These are phyloP conservation scores for Sindora glabra DNA, from an alignment of 306 rosid species.

Conservation along the genomic window DNA sequence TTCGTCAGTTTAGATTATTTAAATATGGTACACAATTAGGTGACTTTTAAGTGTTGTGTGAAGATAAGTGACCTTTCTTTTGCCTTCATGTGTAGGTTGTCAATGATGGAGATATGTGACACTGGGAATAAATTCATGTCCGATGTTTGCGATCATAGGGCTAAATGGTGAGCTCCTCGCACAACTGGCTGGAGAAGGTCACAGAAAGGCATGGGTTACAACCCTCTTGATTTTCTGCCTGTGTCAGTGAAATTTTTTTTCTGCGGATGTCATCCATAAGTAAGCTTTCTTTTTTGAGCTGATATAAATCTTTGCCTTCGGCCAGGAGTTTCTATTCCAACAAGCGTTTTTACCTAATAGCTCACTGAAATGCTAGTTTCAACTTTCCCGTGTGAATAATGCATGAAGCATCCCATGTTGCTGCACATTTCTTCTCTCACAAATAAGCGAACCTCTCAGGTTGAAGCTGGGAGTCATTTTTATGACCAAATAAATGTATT, in stretches of 20 bases:
- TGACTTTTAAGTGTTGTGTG: too few species aligned
- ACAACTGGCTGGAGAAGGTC: conserved; percentile 91
- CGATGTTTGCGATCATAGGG: conserved; percentile 81
- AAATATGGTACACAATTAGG: too few species aligned
- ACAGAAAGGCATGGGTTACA: conserved; percentile 54
- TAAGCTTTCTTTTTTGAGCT: background rate
- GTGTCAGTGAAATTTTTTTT: background rate
- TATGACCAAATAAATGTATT: too few species aligned
- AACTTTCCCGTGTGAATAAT: background rate
- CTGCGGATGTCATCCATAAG: background rate
- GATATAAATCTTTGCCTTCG: background rate
- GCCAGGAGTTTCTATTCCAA: background rate
- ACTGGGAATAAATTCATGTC: conserved; percentile 92
- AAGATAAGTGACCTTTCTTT: too few species aligned
- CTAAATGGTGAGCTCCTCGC: conserved; percentile 87
- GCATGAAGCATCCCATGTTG: background rate
- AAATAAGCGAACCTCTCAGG: too few species aligned
- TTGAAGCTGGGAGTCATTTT: too few species aligned
- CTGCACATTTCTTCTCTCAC: background rate
- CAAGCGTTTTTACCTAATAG: background rate
- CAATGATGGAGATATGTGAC: conserved; percentile 92
- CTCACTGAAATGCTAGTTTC: background rate
- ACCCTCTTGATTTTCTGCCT: background rate
- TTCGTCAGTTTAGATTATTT: too few species aligned
- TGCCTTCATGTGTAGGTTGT: conserved; percentile 55